Conservation (phyloP, 345 rosid genomes). For the Lumnitzera littorea region DNA sequence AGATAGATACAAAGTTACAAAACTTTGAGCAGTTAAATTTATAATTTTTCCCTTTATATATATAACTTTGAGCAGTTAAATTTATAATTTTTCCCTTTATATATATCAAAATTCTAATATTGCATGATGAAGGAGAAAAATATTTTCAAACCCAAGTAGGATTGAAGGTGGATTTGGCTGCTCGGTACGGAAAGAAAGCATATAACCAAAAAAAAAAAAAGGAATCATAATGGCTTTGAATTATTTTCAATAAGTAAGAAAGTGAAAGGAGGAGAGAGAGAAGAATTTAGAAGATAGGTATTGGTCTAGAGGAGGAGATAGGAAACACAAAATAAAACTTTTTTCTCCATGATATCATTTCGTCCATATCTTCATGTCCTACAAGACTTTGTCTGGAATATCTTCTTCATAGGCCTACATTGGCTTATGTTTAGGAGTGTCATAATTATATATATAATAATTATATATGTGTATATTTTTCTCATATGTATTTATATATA, state of each 20-base stretch:
- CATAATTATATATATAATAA: not conserved
- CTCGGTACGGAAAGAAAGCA: slow-evolving; percentile 6
- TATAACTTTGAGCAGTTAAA: no score
- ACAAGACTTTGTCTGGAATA: slow-evolving; percentile 35
- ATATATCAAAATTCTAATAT: no score
- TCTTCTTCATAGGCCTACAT: slow-evolving; percentile 24
- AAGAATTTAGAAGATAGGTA: not conserved
- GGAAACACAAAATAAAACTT: slow-evolving; percentile 10
- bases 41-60: no score
- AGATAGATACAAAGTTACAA: no score
- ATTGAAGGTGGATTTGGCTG: not conserved
- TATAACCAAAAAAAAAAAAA: slow-evolving; percentile 1
- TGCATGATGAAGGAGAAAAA: no score
- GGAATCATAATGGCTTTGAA: slow-evolving; percentile 3
- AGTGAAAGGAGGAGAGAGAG: not conserved
- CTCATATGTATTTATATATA: slow-evolving; percentile 7
- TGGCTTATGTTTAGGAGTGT: slow-evolving; percentile 15
- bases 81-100: no score
- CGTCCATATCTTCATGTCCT: slow-evolving; percentile 15
- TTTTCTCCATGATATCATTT: slow-evolving; percentile 9
- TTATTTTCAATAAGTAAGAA: not conserved
- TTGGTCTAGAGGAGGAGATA: slow-evolving; percentile 1
- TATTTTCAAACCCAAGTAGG: no score
- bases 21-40: no score
- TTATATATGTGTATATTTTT: slow-evolving; percentile 1